Base-by-base conservation (phyloP, 306 rosid species). In the Mimosa bimucronata region DNA sequence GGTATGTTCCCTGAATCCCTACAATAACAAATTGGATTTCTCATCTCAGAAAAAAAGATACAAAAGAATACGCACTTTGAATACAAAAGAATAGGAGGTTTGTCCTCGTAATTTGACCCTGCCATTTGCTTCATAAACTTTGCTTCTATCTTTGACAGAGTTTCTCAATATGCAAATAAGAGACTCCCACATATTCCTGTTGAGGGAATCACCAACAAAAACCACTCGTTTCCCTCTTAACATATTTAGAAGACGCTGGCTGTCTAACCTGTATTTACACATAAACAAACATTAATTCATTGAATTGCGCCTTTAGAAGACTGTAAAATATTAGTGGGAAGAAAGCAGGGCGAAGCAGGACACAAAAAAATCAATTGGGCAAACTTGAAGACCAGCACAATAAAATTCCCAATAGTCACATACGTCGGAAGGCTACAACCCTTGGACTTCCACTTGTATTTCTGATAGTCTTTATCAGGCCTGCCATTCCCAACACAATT, bases 181-280 rank as follows among this genome's bases (percentile, higher is more conserved):
- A 68, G 99, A 95, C 62, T 95, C 99, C 99, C 99, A 95, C 99
- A 95, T 95, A 46, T 95, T 95, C 81, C 99, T 86, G 78, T 95
- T 95, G 57, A 95, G 88, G n/a, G 99, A 95, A 90, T 95, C 99
- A 0, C 99, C 99, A 29, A 95, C 99, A 61, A 95, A 95, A 80
- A 88, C 99, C 44, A 95, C 31, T 76, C 98, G 74, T 77, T 89
- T 95, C 18, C 99, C 98, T 81, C 85, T 88, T 81, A 95, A 73
- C 86, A 95, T 66, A 78, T 91, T 79, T 84, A 95, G 79, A 95
- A 95, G 74, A 41, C 72, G 82, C 82, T 79, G 83, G 7, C 88
- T 98, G 75, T 95, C 96, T 89, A 95, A 83, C 85, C 99, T 91
- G 60, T 21, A 73, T 30, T 12, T 38, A 38, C 52, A 73, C 21